Evolutionary conservation across 176 grass and related monocot genomes (phyloP).

Genomic region (Avena sativa): DNA sequence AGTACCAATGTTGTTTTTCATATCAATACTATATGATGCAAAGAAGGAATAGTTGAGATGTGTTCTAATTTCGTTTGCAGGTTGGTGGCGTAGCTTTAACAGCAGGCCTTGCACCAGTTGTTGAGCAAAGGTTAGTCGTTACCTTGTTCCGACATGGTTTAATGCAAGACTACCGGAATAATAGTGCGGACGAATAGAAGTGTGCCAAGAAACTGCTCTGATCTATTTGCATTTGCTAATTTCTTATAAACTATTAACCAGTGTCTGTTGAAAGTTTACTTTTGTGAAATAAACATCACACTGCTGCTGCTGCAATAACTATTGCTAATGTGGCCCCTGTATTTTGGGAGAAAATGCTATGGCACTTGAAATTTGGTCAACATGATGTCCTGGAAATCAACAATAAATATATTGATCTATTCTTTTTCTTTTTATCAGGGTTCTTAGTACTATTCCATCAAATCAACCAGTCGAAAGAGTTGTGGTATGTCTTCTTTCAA

Average conservation of each 20-base stretch:
- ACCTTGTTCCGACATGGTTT: slow-evolving; percentile 19
- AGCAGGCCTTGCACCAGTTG: slow-evolving; percentile 73
- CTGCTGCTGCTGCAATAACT: background rate
- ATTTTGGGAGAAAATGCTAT: background rate
- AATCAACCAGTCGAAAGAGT: slow-evolving; percentile 86
- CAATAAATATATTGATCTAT: background rate
- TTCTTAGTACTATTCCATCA: slow-evolving; percentile 83
- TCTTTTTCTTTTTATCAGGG: slow-evolving; percentile 52
- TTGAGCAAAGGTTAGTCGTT: slow-evolving; percentile 80
- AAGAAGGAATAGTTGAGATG: background rate
- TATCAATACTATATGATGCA: slow-evolving; percentile 5
- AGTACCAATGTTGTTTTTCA: slow-evolving; percentile 39
- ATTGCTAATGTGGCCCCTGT: background rate
- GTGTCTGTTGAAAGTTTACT: background rate
- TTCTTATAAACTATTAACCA: too few relatives aligned
- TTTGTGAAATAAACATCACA: background rate
- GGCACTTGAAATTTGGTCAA: background rate
- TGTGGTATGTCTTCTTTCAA: slow-evolving; percentile 64
- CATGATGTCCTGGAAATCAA: background rate
- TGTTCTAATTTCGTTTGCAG: slow-evolving; percentile 48
- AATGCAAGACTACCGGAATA: slow-evolving; percentile 9
- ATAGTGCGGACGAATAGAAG: background rate
- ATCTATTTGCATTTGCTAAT: too few relatives aligned
- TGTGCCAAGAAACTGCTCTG: background rate
- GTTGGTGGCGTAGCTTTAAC: slow-evolving; percentile 87